A percentile compares a stretch with the other conserved stretches of the same genome.
Evolutionary conservation across 2,329 filamentous ascomycete species (phyloP).

Genomic region (Trichoderma atroviride): DNA sequence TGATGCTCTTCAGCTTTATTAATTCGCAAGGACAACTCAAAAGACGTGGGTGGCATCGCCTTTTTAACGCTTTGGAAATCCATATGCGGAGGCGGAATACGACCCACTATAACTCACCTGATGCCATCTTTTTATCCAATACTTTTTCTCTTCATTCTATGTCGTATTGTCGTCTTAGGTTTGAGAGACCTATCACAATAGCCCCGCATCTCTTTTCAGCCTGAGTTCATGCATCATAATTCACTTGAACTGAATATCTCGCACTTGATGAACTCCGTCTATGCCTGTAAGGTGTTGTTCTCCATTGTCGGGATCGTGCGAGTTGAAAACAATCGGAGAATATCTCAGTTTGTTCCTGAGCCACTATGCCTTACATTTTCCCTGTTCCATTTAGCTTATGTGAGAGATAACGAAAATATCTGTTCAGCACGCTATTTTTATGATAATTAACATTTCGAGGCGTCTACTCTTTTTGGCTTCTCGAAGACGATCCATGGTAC

Average conservation of each 20-base stretch:
- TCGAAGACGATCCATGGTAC: too few relatives aligned
- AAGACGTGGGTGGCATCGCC: neutral
- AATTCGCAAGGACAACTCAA: neutral
- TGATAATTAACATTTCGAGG: too few relatives aligned
- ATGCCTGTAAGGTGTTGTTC: neutral
- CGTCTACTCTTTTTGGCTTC: too few relatives aligned
- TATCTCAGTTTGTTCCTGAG: neutral
- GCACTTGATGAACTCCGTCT: neutral
- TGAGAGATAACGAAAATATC: neutral
- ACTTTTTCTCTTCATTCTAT: neutral
- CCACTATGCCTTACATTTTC: neutral
- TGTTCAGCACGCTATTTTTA: neutral
- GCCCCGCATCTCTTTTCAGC: neutral
- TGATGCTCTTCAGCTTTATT: neutral
- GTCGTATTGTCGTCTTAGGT: neutral
- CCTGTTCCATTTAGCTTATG: fast-evolving
- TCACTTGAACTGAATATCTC: neutral
- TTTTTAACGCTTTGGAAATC: neutral
- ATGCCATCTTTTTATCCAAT: neutral
- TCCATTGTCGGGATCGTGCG: neutral
- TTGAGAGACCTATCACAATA: neutral
- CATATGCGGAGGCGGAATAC: neutral
- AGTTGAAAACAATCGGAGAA: neutral
- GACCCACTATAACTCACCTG: neutral
- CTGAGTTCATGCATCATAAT: neutral